Conservation (phyloP, 768 basidiomycete genomes). For the Lyophyllum atratum region DNA sequence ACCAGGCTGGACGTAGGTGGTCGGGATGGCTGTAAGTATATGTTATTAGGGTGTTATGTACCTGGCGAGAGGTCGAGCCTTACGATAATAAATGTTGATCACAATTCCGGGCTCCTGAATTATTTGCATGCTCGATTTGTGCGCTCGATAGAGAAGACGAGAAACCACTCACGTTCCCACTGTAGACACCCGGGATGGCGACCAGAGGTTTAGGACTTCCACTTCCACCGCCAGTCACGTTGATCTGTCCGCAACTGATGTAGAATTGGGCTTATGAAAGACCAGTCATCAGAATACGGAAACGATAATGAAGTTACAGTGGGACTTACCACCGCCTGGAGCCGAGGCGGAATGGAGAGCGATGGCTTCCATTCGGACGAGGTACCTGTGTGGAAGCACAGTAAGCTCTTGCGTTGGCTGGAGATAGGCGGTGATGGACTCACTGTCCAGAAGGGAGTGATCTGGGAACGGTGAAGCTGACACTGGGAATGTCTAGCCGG, state of each 20-base stretch:
- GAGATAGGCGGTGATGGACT: not conserved
- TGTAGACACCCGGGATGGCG: constrained; percentile 20
- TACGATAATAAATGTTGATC: constrained; percentile 15
- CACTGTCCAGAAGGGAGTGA: constrained; percentile 16
- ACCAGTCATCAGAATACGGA: not conserved
- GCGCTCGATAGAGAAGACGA: not conserved
- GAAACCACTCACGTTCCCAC: constrained; percentile 3
- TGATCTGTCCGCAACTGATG: constrained; percentile 21
- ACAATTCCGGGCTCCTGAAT: constrained; percentile 14
- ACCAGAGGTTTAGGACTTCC: constrained; percentile 17
- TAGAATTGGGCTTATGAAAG: constrained; percentile 18
- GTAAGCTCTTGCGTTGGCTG: not conserved
- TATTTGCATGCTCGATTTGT: not conserved
- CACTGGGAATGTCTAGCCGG: constrained; percentile 16
- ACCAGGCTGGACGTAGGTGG: constrained; percentile 13
- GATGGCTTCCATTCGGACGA: constrained; percentile 15
- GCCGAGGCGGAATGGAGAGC: constrained; percentile 12
- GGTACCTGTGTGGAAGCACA: constrained; percentile 2
- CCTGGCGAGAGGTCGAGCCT: not conserved
- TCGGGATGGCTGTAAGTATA: constrained; percentile 5
- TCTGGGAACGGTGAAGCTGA: constrained; percentile 12
- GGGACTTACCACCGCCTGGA: constrained; percentile 9
- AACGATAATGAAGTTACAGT: not conserved
- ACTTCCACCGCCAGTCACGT: constrained; percentile 20
- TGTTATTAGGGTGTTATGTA: not conserved